Base-by-base conservation (phyloP, 2,329 filamentous ascomycete species). In the Ophiostoma fasciatum region DNA sequence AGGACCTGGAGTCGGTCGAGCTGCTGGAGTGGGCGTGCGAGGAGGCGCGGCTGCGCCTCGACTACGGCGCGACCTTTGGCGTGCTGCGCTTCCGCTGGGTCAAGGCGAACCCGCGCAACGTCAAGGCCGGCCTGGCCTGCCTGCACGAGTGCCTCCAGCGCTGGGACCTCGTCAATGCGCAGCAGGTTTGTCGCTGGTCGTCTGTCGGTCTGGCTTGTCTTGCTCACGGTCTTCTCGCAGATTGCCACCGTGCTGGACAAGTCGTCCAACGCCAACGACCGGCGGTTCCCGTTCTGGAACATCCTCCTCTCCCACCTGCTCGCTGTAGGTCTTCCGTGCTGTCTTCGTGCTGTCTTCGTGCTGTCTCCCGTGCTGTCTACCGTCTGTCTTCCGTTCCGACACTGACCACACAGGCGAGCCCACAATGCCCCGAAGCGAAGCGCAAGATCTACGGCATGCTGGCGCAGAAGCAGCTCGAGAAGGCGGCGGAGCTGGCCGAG, bases 141-240 rank as follows among this genome's bases (percentile, higher is more conserved):
- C 53, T 74, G 30, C 60, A 68, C 44, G 60, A 63, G 8, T 74
- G 70, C 43, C 46, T 74, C 36, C 52, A 64, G 41, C 58, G 68
- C 35, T 70, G 66, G 59, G 71, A 75, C 44, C 57, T 73, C 37
- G 55, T 60, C 38, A 69, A 66, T 46, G 67, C 68, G 3, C 70
- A 74, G 49, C 66, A 71, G 56, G 68, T 71, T n/a, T n/a, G n/a
- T n/a, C n/a, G n/a, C n/a, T n/a, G n/a, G n/a, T n/a, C n/a, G n/a
- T n/a, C n/a, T n/a, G n/a, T n/a, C n/a, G n/a, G n/a, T n/a, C n/a
- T n/a, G n/a, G n/a, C n/a, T n/a, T n/a, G n/a, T n/a, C n/a, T n/a
- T n/a, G n/a, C n/a, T n/a, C n/a, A n/a, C n/a, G n/a, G n/a, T n/a
- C n/a, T n/a, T n/a, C n/a, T n/a, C n/a, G 51, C 3, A 73, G 66